phyloP scores from a whole-genome alignment of 2,329 filamentous ascomycete genomes.

The Didymella arachidicola region DNA sequence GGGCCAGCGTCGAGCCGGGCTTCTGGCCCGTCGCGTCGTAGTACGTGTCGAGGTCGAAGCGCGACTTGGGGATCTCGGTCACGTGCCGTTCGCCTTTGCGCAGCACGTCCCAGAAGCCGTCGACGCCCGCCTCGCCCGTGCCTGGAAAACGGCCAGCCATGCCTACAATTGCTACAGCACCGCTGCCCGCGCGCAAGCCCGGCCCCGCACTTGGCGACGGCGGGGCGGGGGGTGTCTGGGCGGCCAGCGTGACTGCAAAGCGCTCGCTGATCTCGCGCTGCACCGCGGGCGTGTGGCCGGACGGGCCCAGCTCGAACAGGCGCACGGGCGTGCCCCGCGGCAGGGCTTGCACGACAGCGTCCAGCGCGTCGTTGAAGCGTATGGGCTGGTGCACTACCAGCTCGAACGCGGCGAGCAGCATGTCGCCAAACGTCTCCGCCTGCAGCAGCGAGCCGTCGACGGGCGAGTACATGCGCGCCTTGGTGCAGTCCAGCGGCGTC shows the following conservation, averaged over 20 bases:
- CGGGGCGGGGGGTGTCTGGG: neutral
- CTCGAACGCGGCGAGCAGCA: neutral
- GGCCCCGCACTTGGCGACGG: neutral
- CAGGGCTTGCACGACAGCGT: neutral
- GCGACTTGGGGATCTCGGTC: neutral
- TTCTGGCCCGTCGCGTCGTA: neutral
- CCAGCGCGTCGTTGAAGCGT: neutral
- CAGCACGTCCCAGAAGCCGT: slow-evolving; percentile 51
- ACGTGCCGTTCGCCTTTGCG: slow-evolving; percentile 36
- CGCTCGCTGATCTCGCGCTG: neutral
- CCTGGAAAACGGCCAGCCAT: slow-evolving; percentile 16
- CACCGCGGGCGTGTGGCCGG: neutral
- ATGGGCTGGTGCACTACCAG: neutral
- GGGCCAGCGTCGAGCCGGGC: neutral
- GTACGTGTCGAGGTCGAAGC: neutral
- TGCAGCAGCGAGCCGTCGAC: neutral
- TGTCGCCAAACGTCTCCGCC: neutral
- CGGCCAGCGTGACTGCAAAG: neutral
- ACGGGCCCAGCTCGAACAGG: neutral
- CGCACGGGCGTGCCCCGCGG: neutral
- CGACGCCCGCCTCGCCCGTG: slow-evolving; percentile 21
- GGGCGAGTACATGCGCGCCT: neutral
- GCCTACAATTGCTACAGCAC: neutral
- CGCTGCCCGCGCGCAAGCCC: neutral
- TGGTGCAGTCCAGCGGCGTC: neutral